phyloP scores from a whole-genome alignment of 176 grass and related monocot species.

The Metroxylon sagu region DNA sequence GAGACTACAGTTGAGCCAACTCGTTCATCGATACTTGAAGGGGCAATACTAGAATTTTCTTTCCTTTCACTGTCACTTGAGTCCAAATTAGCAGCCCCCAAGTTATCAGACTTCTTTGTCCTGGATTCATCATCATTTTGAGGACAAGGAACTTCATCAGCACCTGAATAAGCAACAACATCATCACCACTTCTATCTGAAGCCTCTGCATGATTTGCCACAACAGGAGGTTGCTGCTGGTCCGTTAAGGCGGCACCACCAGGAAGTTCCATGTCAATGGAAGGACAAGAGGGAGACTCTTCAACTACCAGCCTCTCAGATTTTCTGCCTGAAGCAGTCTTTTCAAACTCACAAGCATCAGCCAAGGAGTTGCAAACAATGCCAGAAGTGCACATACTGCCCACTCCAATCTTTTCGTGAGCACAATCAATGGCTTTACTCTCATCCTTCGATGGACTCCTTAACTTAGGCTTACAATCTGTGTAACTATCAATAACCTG shows the following conservation, averaged over 20 bases:
- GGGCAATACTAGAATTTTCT: constrained; percentile 6
- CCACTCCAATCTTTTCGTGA: not conserved
- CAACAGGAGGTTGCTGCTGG: constrained; percentile 9
- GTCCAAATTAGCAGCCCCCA: not conserved
- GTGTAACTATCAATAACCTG: not conserved
- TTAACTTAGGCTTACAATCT: constrained; percentile 5
- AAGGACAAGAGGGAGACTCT: constrained; percentile 18
- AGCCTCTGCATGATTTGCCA: constrained; percentile 6
- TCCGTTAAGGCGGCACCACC: constrained; percentile 14
- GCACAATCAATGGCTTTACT: constrained; percentile 5
- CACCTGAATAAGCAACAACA: constrained; percentile 9
- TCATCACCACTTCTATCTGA: constrained; percentile 6
- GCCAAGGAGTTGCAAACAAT: constrained; percentile 1
- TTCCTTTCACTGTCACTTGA: constrained; percentile 23
- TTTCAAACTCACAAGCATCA: constrained; percentile 3
- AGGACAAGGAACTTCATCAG: constrained; percentile 12
- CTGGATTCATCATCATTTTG: not conserved
- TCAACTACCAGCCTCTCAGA: constrained; percentile 15
- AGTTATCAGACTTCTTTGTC: constrained; percentile 14
- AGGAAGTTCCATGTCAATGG: constrained; percentile 18
- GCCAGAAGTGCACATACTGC: constrained; percentile 2
- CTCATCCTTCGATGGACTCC: constrained; percentile 1
- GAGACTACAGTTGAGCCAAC: constrained; percentile 1
- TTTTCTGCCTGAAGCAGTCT: constrained; percentile 4
- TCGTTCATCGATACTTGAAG: constrained; percentile 20